Percentiles rank a stretch among this genome's conserved stretches.
Evolutionary conservation across 148 eudicot genomes (phyloP).

Genomic region (Spergularia bocconei): DNA sequence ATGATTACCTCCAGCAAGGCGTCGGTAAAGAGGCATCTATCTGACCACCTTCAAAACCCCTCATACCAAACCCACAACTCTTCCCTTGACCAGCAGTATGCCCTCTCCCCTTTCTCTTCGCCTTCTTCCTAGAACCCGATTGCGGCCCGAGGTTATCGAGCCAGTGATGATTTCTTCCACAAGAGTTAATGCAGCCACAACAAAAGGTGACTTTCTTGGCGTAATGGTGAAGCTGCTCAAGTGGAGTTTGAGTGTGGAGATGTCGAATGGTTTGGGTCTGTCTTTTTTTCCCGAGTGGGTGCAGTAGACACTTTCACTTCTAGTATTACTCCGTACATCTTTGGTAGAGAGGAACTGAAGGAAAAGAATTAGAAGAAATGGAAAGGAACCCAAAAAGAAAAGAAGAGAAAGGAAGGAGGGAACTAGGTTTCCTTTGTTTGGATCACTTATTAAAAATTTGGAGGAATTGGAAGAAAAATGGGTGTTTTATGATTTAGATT

Average conservation of each 20-base stretch:
- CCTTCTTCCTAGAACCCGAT: conserved; percentile 72
- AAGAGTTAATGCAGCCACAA: conserved; percentile 32
- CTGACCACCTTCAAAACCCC: conserved; percentile 96
- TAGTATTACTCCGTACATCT: too few relatives aligned
- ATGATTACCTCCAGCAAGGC: conserved; percentile 88
- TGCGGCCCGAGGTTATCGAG: conserved; percentile 71
- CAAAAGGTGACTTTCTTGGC: conserved; percentile 18
- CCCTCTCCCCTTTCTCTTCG: conserved; percentile 84
- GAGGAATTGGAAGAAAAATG: too few relatives aligned
- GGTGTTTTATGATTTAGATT: too few relatives aligned
- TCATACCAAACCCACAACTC: conserved; percentile 94
- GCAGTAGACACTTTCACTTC: too few relatives aligned
- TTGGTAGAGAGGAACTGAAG: too few relatives aligned
- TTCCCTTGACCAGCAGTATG: conserved; percentile 78
- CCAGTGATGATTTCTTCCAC: conserved; percentile 13
- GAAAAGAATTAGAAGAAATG: too few relatives aligned
- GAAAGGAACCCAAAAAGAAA: too few relatives aligned
- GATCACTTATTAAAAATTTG: too few relatives aligned
- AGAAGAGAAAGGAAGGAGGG: too few relatives aligned
- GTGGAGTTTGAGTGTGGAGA: conserved; percentile 33
- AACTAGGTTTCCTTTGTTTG: too few relatives aligned
- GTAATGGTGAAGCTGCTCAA: conserved; percentile 15
- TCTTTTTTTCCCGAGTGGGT: too few relatives aligned
- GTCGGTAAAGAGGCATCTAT: conserved; percentile 76
- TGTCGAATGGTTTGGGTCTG: conserved; percentile 23